Evolutionary conservation across 257 asterid species (phyloP).

Genomic region (Solanum virginianum): DNA sequence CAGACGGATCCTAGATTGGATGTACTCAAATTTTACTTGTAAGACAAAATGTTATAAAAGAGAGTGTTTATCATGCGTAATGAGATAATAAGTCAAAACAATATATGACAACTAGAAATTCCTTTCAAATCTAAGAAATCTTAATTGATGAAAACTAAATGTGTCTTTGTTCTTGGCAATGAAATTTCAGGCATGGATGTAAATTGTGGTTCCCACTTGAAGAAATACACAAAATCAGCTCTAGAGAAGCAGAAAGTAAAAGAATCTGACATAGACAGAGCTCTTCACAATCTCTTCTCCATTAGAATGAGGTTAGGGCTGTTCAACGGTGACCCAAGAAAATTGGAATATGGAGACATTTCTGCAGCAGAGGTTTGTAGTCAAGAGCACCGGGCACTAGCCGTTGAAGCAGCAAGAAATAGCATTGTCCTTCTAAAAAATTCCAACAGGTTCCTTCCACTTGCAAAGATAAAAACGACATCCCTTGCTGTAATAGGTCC

Average conservation of each 20-base stretch:
- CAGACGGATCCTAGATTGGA: not conserved
- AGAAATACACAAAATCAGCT: slow-evolving; percentile 37
- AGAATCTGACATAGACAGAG: slow-evolving; percentile 46
- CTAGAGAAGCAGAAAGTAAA: slow-evolving; percentile 25
- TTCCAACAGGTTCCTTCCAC: slow-evolving; percentile 34
- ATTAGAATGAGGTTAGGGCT: slow-evolving; percentile 56
- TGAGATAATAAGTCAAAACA: not conserved
- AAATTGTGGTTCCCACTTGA: slow-evolving; percentile 42
- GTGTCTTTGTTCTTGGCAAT: not conserved
- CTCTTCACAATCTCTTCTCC: slow-evolving; percentile 53
- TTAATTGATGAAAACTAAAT: not conserved
- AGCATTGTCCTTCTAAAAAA: slow-evolving; percentile 72
- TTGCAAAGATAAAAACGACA: slow-evolving; percentile 20
- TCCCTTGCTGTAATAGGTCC: slow-evolving; percentile 59
- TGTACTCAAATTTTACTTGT: not conserved
- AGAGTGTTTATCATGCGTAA: not conserved
- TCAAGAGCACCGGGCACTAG: slow-evolving; percentile 36
- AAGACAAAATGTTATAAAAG: not conserved
- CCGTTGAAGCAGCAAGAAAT: slow-evolving; percentile 48
- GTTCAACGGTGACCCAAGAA: slow-evolving; percentile 42
- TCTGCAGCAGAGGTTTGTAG: slow-evolving; percentile 29
- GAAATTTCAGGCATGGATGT: slow-evolving; percentile 54
- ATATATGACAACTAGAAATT: not conserved
- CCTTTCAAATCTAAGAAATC: not conserved
- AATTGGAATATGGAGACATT: slow-evolving; percentile 31